Evolutionary conservation across 2,329 filamentous ascomycete species (phyloP), one percentile per base, ranked within the genome.

Genomic region (Chrysosporium queenslandicum): DNA sequence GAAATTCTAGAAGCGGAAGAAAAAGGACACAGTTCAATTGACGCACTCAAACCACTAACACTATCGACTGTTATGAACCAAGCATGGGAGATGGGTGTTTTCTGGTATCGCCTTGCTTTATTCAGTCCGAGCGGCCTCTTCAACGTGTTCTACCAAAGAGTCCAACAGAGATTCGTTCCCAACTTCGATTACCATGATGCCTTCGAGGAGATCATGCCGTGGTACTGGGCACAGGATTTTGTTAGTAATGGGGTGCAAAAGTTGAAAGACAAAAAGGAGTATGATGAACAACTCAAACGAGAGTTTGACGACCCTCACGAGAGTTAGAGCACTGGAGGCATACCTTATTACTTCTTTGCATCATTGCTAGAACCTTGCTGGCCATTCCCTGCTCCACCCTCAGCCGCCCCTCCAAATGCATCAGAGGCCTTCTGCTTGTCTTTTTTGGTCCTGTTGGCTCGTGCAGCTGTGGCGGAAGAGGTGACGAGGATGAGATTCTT

Each of bases 31-130:
- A n/a, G 14, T 16, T 37, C 14, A 5, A 18, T 14, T n/a, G 18
- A 18, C 2, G 7, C 14, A 2, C 34, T 37, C 2, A n/a, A 16
- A 4, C 8, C 7, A 18, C 7, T 32, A 14, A 45, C 30, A 29
- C 21, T 30, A 30, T 45, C 27, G 16, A 11, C n/a, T 45, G 39
- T 60, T 14, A 55, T 59, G 57, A 25, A 58, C 11, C 42, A 47
- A n/a, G 25, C 45, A 5, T 61, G 58, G 58, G 32, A 27, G 8
- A 41, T 41, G 25, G 59, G 58, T 34, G 55, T 56, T 0, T 62
- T 59, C 12, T 60, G 57, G 55, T 61, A 55, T 54, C 27, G 47
- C 2, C 48, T 59, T 6, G 58, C 58, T n/a, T 53, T 59, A 14
- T 43, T 40, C 2, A 62, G 58, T 37, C 59, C 57, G 2, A 57